Evolutionary conservation across 1,284 basidiomycete genomes (phyloP).

Genomic region (Tilletia setariae): DNA sequence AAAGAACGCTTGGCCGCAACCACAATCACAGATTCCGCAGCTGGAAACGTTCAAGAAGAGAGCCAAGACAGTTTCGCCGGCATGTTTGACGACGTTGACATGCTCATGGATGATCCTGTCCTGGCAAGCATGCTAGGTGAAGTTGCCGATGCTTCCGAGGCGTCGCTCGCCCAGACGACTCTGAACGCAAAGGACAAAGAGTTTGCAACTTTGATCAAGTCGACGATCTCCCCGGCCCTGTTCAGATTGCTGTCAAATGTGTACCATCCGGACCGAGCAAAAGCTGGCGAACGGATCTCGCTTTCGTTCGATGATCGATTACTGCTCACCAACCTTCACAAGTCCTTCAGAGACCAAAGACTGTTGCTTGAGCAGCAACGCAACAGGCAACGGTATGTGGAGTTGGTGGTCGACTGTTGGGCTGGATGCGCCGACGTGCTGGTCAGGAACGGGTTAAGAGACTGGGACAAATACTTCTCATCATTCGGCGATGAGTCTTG

Average conservation of each 20-base stretch:
- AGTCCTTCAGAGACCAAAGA: conserved; percentile 36
- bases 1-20: conserved; percentile 3
- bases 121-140: conserved; percentile 62
- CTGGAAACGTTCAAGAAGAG: conserved; percentile 25
- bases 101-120: conserved; percentile 63
- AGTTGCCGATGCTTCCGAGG: neutral
- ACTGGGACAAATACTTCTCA: conserved; percentile 66
- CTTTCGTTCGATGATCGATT: conserved; percentile 15
- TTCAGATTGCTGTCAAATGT: conserved; percentile 65
- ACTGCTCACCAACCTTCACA: conserved; percentile 26
- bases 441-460: conserved; percentile 65
- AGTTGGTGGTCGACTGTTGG: conserved; percentile 72
- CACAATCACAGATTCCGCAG: neutral
- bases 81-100: conserved; percentile 61
- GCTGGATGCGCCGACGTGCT: conserved; percentile 69
- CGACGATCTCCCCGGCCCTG: conserved; percentile 63
- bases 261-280: conserved; percentile 51
- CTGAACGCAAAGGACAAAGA: conserved; percentile 23
- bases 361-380: conserved; percentile 36
- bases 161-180: conserved; percentile 45
- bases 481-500: conserved; percentile 64
- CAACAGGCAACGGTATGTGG: conserved; percentile 54
- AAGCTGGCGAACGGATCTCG: conserved; percentile 27
- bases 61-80: conserved; percentile 73
- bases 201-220: conserved; percentile 61